Evolutionary conservation across 352 stramenopile species (phyloP).

Genomic region (Pilasporangium apinafurcum): DNA sequence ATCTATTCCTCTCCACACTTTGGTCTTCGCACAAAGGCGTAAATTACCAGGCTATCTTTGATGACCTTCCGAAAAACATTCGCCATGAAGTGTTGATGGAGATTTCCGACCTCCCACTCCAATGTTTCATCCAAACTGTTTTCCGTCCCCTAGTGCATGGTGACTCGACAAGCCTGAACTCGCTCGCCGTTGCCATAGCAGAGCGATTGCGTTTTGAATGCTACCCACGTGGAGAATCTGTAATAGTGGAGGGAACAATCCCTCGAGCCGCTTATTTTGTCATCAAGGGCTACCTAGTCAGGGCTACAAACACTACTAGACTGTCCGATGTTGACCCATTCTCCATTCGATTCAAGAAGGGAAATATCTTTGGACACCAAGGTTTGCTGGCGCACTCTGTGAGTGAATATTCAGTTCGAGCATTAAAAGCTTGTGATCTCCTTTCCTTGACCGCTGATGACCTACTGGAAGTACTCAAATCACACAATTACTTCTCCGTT

Average conservation of each 20-base stretch:
- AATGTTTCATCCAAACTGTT: constrained; percentile 19
- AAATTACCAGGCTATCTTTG: constrained; percentile 48
- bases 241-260: constrained; percentile 58
- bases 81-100: constrained; percentile 33
- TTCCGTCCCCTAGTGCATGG: constrained; percentile 19
- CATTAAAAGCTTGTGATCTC: constrained; percentile 13
- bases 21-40: constrained; percentile 52
- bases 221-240: constrained; percentile 54
- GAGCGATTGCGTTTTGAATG: constrained; percentile 52
- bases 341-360: constrained; percentile 18
- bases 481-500: constrained; percentile 10
- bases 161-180: constrained; percentile 13
- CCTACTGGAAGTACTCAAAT: constrained; percentile 10
- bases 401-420: constrained; percentile 8
- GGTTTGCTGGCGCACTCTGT: constrained; percentile 53
- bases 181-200: constrained; percentile 25
- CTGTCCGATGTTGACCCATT: too few species aligned
- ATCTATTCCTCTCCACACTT: constrained; percentile 38
- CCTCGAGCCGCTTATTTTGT: constrained; percentile 72
- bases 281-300: constrained; percentile 37
- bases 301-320: constrained; percentile 9
- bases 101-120: constrained; percentile 31
- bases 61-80: constrained; percentile 34
- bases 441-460: constrained; percentile 4
- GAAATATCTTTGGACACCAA: constrained; percentile 56